Conservation (phyloP, 306 rosid species). For the Dalbergia cochinchinensis region DNA sequence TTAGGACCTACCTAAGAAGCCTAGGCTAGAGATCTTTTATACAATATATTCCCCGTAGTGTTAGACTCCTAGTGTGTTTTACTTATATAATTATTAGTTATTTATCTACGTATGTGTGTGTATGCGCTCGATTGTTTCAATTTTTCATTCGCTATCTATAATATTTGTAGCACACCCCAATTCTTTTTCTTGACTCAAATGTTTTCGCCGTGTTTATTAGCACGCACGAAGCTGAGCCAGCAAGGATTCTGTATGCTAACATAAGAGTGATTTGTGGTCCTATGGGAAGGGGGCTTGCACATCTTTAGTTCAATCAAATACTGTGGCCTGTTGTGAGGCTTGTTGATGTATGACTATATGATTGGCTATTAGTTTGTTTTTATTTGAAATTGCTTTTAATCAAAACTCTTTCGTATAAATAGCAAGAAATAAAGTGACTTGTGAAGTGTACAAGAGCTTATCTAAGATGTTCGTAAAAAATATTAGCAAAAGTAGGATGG, state of each 20-base stretch:
- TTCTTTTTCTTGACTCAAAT: neutral
- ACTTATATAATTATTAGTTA: slow-evolving; percentile 18
- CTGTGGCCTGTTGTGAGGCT: too few relatives aligned
- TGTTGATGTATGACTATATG: too few relatives aligned
- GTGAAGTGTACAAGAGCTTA: too few relatives aligned
- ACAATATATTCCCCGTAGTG: neutral
- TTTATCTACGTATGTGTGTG: neutral
- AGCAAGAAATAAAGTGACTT: too few relatives aligned
- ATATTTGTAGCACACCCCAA: neutral
- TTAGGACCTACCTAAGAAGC: neutral
- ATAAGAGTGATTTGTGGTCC: slow-evolving; percentile 4
- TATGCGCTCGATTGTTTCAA: neutral
- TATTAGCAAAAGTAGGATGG: too few relatives aligned
- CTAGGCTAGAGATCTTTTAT: slow-evolving; percentile 17
- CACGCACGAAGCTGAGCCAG: slow-evolving; percentile 1
- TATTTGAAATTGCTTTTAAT: too few relatives aligned
- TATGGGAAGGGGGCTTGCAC: neutral
- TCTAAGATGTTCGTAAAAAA: too few relatives aligned
- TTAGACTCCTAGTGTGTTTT: slow-evolving; percentile 17
- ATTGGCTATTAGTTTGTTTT: too few relatives aligned
- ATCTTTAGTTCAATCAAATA: too few relatives aligned
- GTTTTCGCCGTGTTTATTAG: neutral
- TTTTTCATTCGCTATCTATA: slow-evolving; percentile 8
- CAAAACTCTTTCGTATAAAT: too few relatives aligned
- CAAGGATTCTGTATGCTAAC: neutral